phyloP scores from a whole-genome alignment of 805 yeast species.

The Candida easanensis region DNA sequence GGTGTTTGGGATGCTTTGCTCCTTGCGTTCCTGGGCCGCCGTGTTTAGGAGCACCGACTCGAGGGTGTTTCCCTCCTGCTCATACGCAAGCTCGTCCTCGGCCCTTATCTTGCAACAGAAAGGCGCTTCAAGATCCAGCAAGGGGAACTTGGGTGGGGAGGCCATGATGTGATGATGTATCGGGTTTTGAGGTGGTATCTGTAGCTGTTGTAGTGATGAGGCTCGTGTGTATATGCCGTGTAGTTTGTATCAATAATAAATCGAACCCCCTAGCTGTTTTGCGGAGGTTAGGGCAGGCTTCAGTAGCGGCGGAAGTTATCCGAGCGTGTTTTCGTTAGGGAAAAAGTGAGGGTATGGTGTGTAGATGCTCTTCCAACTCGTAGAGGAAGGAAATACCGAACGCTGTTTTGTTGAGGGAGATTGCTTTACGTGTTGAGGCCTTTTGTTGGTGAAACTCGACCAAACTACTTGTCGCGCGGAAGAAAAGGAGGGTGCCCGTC shows the following conservation, averaged over 20 bases:
- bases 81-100: conserved; percentile 12
- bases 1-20: conserved; percentile 3
- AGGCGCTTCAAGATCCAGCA: conserved; percentile 20
- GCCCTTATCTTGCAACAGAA: conserved; percentile 18
- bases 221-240: neutral
- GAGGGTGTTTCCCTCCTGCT: neutral
- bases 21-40: neutral
- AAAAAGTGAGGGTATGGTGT: too few relatives aligned
- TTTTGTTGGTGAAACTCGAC: conserved; percentile 4
- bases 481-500: neutral
- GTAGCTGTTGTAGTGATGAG: neutral
- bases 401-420: neutral
- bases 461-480: neutral
- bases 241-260: neutral
- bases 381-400: too few relatives aligned
- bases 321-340: too few relatives aligned
- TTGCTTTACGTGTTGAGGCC: neutral
- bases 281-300: too few relatives aligned
- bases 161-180: conserved; percentile 2
- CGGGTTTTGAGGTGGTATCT: neutral
- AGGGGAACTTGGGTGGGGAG: conserved; percentile 25
- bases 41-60: neutral
- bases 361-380: too few relatives aligned
- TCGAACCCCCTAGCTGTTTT: neutral
- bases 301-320: too few relatives aligned